Percentiles rank a stretch among this genome's conserved stretches.
Conservation (phyloP, 2,329 filamentous ascomycete species). For the Alternaria gansuensis region DNA sequence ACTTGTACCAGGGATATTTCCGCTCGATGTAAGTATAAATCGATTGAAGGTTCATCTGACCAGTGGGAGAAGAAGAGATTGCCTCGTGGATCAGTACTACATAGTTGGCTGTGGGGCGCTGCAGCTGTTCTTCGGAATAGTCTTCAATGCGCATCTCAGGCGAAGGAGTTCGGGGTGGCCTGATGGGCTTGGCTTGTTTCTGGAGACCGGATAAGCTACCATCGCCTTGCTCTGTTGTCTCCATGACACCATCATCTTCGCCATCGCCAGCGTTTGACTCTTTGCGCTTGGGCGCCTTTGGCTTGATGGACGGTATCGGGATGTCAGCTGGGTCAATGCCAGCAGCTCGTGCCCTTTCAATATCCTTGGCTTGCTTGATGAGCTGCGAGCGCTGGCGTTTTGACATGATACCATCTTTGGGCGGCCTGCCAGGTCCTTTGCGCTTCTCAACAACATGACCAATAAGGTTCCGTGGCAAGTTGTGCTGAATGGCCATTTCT, state of each 20-base stretch:
- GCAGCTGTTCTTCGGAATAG: constrained; percentile 76
- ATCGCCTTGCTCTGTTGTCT: constrained; percentile 52
- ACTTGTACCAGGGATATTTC: constrained; percentile 71
- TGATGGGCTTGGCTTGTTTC: constrained; percentile 58
- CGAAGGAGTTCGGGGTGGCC: constrained; percentile 65
- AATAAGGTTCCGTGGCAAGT: constrained; percentile 48
- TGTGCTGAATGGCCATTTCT: constrained; percentile 55
- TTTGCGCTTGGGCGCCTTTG: constrained; percentile 49
- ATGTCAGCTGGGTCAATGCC: constrained; percentile 52
- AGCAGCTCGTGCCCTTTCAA: constrained; percentile 52
- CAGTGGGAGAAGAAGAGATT: constrained; percentile 64
- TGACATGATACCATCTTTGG: constrained; percentile 84
- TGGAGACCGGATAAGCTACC: constrained; percentile 51
- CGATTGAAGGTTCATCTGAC: constrained; percentile 70
- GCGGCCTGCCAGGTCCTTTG: constrained; percentile 80
- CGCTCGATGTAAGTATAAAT: constrained; percentile 71
- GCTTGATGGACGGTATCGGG: constrained; percentile 46
- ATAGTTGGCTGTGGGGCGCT: constrained; percentile 71
- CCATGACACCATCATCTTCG: constrained; percentile 47
- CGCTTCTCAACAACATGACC: constrained; percentile 66
- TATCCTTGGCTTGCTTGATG: constrained; percentile 66
- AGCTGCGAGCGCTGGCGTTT: constrained; percentile 74
- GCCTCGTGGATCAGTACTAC: constrained; percentile 71
- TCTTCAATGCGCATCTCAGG: constrained; percentile 70
- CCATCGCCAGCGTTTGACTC: constrained; percentile 51